Evolutionary conservation across 2,329 filamentous ascomycete species (phyloP), one percentile per base, ranked within the genome.

Genomic region (Verticillium nonalfalfae): DNA sequence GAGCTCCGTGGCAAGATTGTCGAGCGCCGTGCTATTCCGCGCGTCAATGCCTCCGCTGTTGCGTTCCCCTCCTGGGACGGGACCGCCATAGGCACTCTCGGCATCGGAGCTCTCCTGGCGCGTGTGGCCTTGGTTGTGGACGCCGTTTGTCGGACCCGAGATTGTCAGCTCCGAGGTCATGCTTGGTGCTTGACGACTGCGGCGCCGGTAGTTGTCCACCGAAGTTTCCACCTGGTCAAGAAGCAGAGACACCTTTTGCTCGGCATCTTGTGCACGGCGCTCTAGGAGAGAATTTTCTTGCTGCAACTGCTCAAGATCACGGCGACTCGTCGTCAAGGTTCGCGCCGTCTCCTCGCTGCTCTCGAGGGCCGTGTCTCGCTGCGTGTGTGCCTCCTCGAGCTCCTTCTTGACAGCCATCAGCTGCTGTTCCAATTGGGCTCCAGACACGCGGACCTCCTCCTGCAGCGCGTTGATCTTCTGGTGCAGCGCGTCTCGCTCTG

Each of bases 151-250:
- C 26, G 68, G 66, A 57, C 65, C 66, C 40, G 58, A 35, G 10
- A 66, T 65, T 15, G 66, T 66, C 55, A 71, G 61, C 72, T 79
- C 85, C 56, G 79, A 83, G 56, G 75, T 82, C 70, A 81, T 80
- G 73, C 78, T 85, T 63, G 75, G 77, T 57, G 74, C 74, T 65
- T 86, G 83, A 45, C 88, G 83, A 68, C 85, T 88, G 62, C 85
- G 92, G 50, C 95, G 90, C 60, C 95, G 90, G 75, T 98, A 98
- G 73, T 91, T 96, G 75, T 95, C 93, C 15, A 99, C 95, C 4
- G 92, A 96, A 50, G 88, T 87, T 74, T 96, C 94, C 40, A 99
- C 93, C 72, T 98, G 94, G 73, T 98, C 93, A 13, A 99, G 86
- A 58, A 99, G 86, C 70, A 97, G 85, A 36, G 91, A 91, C 26